phyloP scores from a whole-genome alignment of 108 stramenopile species.

The Cyclotella cryptica region DNA sequence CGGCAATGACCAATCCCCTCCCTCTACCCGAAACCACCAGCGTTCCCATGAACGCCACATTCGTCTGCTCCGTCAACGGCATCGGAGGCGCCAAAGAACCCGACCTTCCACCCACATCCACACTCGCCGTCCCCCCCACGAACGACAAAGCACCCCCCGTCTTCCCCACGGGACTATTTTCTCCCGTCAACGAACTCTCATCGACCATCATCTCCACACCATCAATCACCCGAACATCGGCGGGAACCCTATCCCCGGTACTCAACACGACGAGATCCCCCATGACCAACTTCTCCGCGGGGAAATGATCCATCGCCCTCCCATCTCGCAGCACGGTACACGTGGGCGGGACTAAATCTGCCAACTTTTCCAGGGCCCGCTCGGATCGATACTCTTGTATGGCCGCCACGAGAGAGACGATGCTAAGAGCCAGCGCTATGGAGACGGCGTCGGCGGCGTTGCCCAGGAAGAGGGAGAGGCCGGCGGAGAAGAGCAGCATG shows the following conservation, averaged over 20 bases:
- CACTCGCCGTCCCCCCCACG: neutral
- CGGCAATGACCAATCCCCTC: constrained; percentile 90
- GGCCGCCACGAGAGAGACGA: constrained; percentile 93
- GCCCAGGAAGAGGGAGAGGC: constrained; percentile 80
- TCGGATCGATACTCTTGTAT: constrained; percentile 96
- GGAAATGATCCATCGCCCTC: constrained; percentile 65
- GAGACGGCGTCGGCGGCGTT: constrained; percentile 92
- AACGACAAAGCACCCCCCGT: constrained; percentile 45
- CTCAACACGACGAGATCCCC: constrained; percentile 93
- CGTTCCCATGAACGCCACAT: constrained; percentile 95
- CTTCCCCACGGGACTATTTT: constrained; percentile 88
- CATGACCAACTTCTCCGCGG: constrained; percentile 89
- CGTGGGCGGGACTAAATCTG: constrained; percentile 85
- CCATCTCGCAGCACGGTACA: constrained; percentile 90
- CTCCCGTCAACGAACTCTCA: constrained; percentile 93
- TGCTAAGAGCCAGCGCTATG: constrained; percentile 92
- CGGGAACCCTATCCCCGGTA: constrained; percentile 95
- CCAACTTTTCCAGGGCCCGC: constrained; percentile 88
- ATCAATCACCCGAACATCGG: constrained; percentile 92
- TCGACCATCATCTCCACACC: constrained; percentile 80
- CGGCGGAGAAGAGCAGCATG: constrained; percentile 90
- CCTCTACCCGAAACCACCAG: constrained; percentile 90
- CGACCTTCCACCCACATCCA: neutral
- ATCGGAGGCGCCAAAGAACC: constrained; percentile 14
- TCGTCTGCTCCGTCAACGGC: constrained; percentile 83